Conservation (phyloP, 1,284 basidiomycete genomes). For the Entoloma clypeatum region DNA sequence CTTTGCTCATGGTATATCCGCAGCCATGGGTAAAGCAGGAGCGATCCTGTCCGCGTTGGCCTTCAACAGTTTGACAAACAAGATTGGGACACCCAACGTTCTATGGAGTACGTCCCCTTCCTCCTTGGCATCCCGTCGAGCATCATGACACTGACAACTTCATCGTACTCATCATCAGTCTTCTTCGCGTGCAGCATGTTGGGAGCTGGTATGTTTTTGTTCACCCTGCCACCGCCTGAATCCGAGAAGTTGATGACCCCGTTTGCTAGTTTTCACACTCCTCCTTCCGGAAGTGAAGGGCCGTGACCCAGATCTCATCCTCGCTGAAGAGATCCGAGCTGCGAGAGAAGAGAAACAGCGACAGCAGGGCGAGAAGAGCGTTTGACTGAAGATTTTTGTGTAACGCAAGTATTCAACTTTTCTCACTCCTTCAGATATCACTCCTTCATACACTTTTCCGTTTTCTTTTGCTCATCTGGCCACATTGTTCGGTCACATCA, state of each 20-base stretch:
- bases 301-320: conserved; percentile 66
- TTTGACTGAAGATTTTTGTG: too few species aligned
- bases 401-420: too few species aligned
- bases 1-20: conserved; percentile 78
- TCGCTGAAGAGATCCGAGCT: conserved; percentile 49
- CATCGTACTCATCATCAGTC: conserved; percentile 43
- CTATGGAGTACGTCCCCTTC: conserved; percentile 59
- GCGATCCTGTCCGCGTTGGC: conserved; percentile 82
- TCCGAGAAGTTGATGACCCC: conserved; percentile 10
- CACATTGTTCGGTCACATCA: too few species aligned
- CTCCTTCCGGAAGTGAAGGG: conserved; percentile 77
- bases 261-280: conserved; percentile 49
- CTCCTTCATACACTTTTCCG: too few species aligned
- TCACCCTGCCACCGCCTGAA: not conserved
- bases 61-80: conserved; percentile 66
- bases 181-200: conserved; percentile 49
- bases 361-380: too few species aligned
- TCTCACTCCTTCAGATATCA: too few species aligned
- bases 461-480: too few species aligned
- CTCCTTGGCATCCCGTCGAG: conserved; percentile 10
- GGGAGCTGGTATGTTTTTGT: conserved; percentile 40
- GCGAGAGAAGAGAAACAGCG: conserved; percentile 19
- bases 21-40: conserved; percentile 75
- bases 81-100: conserved; percentile 58
- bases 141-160: conserved; percentile 14